Evolutionary conservation across 495 filamentous ascomycete species (phyloP), one percentile per base, ranked within the genome.

Genomic region (Tuber umbilicatum): DNA sequence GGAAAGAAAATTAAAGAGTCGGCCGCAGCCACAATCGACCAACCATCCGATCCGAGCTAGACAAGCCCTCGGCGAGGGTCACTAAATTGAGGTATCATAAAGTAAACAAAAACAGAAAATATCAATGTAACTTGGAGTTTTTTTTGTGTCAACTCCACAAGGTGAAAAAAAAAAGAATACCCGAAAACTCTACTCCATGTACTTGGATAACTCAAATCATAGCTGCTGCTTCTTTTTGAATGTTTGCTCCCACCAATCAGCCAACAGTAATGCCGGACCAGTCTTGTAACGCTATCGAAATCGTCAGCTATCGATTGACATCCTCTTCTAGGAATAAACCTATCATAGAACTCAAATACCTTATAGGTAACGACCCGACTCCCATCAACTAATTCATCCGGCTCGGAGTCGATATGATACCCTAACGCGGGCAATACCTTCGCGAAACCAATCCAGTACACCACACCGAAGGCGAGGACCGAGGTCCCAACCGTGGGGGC

Each of bases 341-440:
- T 1, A n/a, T 50, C 27, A 14, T 35, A 21, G 27, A 42, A 2
- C 41, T 38, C 60, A 55, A 68, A 71, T 39, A 79, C 75, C 74
- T 80, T 80, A 43, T 80, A 80, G 1, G 77, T 80, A 50, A 80
- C 78, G 60, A 75, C 73, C 31, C 78, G 70, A 50, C 78, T 77
- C n/a, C 79, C 79, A 41, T 81, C 79, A 31, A 81, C 68, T 39
- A 81, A 43, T 37, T 77, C 72, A 69, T 77, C 79, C 37, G 70
- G 75, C 37, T 76, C 73, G 0, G 73, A 73, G 45, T 79, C 79
- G 31, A 81, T 80, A 40, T 81, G 64, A 42, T 71, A 81, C 31
- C 80, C 80, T 2, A 81, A 23, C 10, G 69, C 47, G 21, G 79
- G 79, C 50, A 81, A 43, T 27, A 81, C 38, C 23, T 79, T 73